These are phyloP conservation scores for Fusarium sp. DNA, from an alignment of 2,329 filamentous ascomycete species.

Conservation along the genomic window DNA sequence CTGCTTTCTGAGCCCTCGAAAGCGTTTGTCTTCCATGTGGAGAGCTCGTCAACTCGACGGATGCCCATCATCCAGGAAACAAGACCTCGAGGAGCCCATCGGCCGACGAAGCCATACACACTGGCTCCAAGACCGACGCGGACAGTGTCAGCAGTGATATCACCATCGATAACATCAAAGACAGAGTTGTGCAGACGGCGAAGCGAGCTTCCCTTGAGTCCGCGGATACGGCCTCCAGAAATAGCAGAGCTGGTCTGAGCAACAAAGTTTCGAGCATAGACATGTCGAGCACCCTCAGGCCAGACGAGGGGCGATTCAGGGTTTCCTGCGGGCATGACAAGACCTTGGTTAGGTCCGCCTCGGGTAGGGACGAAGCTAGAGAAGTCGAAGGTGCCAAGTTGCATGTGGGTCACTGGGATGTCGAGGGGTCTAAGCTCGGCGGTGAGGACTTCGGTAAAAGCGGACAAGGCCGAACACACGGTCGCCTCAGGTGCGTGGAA, in stretches of 20 bases:
- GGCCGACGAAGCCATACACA: conserved; percentile 86
- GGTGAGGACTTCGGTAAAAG: conserved; percentile 83
- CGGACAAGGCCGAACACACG: conserved; percentile 85
- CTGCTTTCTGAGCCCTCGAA: conserved; percentile 52
- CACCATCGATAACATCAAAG: conserved; percentile 85
- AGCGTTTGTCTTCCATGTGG: conserved; percentile 62
- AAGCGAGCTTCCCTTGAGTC: conserved; percentile 75
- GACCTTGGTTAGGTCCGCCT: conserved; percentile 50
- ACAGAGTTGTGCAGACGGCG: conserved; percentile 86
- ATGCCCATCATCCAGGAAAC: conserved; percentile 97
- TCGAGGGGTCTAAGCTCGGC: conserved; percentile 80
- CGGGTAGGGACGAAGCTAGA: conserved; percentile 68
- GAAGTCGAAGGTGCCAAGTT: conserved; percentile 91
- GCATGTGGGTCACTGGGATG: conserved; percentile 86
- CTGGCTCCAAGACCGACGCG: conserved; percentile 87
- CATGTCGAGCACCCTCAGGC: conserved; percentile 68
- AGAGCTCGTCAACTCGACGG: conserved; percentile 68
- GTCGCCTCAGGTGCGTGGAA: conserved; percentile 89
- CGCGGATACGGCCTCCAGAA: conserved; percentile 67
- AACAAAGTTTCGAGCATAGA: conserved; percentile 72
- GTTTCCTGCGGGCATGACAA: conserved; percentile 55
- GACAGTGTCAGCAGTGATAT: conserved; percentile 70
- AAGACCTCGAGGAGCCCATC: conserved; percentile 78
- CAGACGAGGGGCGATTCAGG: conserved; percentile 67
- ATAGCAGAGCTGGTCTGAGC: conserved; percentile 66